Evolutionary conservation across 2,329 filamentous ascomycete species (phyloP).

Genomic region (Pseudogymnoascus sp.): DNA sequence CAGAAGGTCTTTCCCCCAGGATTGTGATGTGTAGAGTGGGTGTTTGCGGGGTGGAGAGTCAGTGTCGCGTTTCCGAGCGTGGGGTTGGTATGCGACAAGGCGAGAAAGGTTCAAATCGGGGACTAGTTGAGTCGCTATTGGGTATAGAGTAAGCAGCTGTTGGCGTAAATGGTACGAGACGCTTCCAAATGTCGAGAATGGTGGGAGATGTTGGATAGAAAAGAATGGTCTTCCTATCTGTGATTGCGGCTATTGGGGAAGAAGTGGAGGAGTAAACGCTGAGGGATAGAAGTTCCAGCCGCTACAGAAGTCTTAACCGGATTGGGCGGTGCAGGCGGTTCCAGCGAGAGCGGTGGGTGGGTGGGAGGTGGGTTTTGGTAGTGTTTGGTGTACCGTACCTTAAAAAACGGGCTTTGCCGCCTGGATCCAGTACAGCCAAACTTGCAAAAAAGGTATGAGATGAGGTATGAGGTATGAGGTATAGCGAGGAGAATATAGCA

Average conservation of each 20-base stretch:
- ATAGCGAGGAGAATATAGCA: neutral
- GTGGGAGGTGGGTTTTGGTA: no score
- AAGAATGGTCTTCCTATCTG: neutral
- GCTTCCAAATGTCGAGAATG: neutral
- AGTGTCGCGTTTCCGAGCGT: neutral
- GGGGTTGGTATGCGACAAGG: neutral
- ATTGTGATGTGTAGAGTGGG: neutral
- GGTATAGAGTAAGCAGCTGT: neutral
- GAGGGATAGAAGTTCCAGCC: constrained; percentile 1
- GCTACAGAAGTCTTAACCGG: neutral
- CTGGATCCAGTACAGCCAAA: no score
- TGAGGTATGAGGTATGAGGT: neutral
- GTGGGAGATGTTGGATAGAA: neutral
- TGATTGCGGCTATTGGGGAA: neutral
- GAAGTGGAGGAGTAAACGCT: neutral
- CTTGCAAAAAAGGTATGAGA: no score
- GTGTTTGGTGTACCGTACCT: neutral
- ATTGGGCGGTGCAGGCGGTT: constrained; percentile 11
- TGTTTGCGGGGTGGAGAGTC: constrained; percentile 1
- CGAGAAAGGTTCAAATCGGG: neutral
- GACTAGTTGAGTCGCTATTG: neutral
- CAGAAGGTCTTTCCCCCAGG: neutral
- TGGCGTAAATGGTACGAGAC: neutral
- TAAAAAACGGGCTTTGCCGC: neutral
- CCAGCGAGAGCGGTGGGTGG: constrained; percentile 8